Evolutionary conservation across 768 basidiomycete species (phyloP).

Genomic region (Mycena metata): DNA sequence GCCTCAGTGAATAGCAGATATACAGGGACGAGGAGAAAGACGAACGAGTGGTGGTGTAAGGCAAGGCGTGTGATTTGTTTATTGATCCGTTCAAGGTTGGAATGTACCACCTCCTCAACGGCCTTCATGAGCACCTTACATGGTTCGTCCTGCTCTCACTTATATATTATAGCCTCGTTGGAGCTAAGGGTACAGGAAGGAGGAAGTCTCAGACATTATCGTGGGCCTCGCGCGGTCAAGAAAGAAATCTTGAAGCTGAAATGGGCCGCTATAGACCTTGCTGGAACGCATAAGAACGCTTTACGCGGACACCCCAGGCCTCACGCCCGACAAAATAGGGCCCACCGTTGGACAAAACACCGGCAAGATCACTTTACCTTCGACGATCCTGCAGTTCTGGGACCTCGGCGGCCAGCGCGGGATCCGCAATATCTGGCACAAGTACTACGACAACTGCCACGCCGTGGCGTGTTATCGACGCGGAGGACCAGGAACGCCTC

Average conservation of each 20-base stretch:
- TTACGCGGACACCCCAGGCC: constrained; percentile 88
- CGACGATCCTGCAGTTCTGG: constrained; percentile 96
- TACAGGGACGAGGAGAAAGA: constrained; percentile 76
- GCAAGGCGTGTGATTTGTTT: too few relatives aligned
- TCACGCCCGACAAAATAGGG: constrained; percentile 93
- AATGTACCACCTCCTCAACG: constrained; percentile 97
- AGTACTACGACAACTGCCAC: constrained; percentile 97
- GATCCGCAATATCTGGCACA: constrained; percentile 93
- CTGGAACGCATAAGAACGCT: constrained; percentile 95
- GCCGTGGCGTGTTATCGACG: constrained; percentile 97
- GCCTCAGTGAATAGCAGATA: constrained; percentile 94
- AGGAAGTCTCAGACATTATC: constrained; percentile 95
- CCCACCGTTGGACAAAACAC: constrained; percentile 98
- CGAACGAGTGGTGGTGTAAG: too few relatives aligned
- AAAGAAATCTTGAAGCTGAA: background rate
- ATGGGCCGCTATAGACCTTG: constrained; percentile 67
- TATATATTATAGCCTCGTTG: background rate
- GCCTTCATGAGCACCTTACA: constrained; percentile 90
- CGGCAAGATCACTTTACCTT: constrained; percentile 93
- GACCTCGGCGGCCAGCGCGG: constrained; percentile 96
- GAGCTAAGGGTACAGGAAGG: constrained; percentile 63
- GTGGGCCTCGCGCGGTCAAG: constrained; percentile 87
- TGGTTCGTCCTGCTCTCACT: constrained; percentile 58
- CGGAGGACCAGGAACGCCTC: constrained; percentile 90
- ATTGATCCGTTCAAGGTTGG: too few relatives aligned